Percentiles rank a stretch among this genome's conserved stretches.
Conservation (phyloP, 192 early-diverging fungal species). For the Piromyces finnis region DNA sequence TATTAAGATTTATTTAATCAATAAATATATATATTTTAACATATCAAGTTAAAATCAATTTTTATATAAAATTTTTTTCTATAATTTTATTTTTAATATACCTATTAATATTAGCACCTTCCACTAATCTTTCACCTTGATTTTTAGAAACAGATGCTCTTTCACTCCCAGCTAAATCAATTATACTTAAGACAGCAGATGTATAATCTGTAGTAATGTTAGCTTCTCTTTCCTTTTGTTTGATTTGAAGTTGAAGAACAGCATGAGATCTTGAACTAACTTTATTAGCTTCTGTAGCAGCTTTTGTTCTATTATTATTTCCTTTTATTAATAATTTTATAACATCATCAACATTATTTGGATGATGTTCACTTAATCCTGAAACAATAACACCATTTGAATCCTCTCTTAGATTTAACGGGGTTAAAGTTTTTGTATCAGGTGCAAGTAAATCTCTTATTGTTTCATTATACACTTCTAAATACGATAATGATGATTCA, state of each 20-base stretch:
- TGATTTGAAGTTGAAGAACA: conserved; percentile 45
- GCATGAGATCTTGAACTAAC: conserved; percentile 59
- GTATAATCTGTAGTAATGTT: conserved; percentile 23
- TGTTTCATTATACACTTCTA: conserved; percentile 44
- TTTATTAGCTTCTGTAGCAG: conserved; percentile 54
- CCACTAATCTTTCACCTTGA: conserved; percentile 43
- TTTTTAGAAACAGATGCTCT: conserved; percentile 34
- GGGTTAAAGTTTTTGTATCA: conserved; percentile 6
- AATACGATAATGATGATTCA: conserved; percentile 19
- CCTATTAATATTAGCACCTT: conserved; percentile 65
- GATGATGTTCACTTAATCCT: conserved; percentile 47
- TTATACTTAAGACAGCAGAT: conserved; percentile 42
- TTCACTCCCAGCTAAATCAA: conserved; percentile 62
- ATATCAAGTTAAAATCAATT: no score
- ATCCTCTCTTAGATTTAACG: conserved; percentile 61
- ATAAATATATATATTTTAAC: no score
- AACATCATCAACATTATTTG: conserved; percentile 25
- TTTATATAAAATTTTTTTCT: no score
- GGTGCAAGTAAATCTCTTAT: conserved; percentile 36
- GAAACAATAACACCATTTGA: conserved; percentile 45
- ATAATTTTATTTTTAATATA: no score
- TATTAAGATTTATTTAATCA: no score
- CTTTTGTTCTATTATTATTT: conserved; percentile 55
- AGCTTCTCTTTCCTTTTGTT: conserved; percentile 11
- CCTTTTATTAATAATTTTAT: conserved; percentile 32